Base-by-base conservation (phyloP, 768 basidiomycete genomes). In the Coprinellus aureogranulatus region DNA sequence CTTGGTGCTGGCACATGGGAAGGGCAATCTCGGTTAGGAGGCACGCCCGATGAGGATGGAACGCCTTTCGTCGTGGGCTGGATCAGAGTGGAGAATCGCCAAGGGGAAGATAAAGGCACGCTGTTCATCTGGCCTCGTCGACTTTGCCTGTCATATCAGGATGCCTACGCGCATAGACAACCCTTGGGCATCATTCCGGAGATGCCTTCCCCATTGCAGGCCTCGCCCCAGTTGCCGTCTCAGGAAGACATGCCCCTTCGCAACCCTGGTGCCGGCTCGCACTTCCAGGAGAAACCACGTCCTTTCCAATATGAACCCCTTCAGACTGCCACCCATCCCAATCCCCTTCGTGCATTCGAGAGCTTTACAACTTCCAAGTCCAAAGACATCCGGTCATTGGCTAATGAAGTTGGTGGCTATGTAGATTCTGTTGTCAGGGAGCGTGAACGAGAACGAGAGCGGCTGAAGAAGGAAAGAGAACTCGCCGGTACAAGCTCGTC, bases 51-150 rank as follows among this genome's bases (percentile, higher is more conserved):
- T 25, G 8, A 20, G 6, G 25, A 26, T 26, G 23, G 27, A 11
- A 31, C 49, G 22, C 34, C 55, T 18, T 90, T 84, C 67, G 69
- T 90, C 45, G 84, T 92, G 53, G 88, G 82, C 3, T 92, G 87
- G 86, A 77, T 91, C 37, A 80, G 78, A 30, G 86, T 92, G 20
- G 83, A 90, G 68, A 89, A 89, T 64, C 85, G 81, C 60, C 89
- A 88, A 61, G 89, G 88, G 30, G 90, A 92, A 67, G 88, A 90
- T 61, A 91, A 90, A 63, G 90, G 90, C 0, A 72, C 89, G 28
- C 75, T 81, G n/a, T 74, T 88, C 49, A 83, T 92, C 60, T 92
- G 90, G 76, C 90, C 91, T 1, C 70, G 80, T 2, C 70, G 75
- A 1, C 80, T 92, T 3, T 88, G 85, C 61, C 64, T 81, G 23